Base-by-base conservation (phyloP, 2,329 filamentous ascomycete genomes). In the Apiospora marii region DNA sequence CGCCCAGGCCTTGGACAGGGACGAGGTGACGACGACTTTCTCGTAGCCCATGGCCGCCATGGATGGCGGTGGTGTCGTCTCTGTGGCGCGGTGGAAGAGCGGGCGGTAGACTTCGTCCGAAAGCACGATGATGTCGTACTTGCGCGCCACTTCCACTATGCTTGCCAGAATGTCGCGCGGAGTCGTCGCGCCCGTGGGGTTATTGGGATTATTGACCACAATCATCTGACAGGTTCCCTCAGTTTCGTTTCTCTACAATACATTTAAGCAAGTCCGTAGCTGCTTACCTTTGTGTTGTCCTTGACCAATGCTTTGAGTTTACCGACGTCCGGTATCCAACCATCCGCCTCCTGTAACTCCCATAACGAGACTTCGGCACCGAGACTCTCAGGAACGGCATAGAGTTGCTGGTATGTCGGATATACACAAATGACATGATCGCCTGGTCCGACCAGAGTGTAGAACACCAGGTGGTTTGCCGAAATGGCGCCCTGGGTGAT, bases 401-500 rank as follows among this genome's bases (percentile, higher is more conserved):
- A 96, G 1, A 97, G 87, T 77, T 96, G 94, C 80, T 96, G 93
- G 78, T 96, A 97, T 0, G 94, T 96, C 16, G 95, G 94, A 79
- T 95, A 94, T 72, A 96, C 93, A 78, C 93, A 96, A 73, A 97
- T 88, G 67, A 96, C 92, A 85, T 97, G 94, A 79, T 97, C 94
- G 0, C 91, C 93, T 0, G 91, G 89, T 0, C 90, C 89, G 2
- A 96, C 80, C 8, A 96, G 85, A 0, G 92, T 86, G 80, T 95
- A 95, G 10, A 96, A 87, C 2, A 91, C 84, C n/a, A 96, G 83
- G 77, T 94, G 94, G 79, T 97, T 97, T n/a, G 94, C 94, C 7
- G 90, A 87, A 69, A 97, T 97, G 19, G 94, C 94, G 13, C 95
- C 95, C 43, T 92, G 90, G 0, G 93, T 94, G 73, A 96, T 91